phyloP scores from a whole-genome alignment of 805 yeast species.

The Maudiozyma serrabonitensis region DNA sequence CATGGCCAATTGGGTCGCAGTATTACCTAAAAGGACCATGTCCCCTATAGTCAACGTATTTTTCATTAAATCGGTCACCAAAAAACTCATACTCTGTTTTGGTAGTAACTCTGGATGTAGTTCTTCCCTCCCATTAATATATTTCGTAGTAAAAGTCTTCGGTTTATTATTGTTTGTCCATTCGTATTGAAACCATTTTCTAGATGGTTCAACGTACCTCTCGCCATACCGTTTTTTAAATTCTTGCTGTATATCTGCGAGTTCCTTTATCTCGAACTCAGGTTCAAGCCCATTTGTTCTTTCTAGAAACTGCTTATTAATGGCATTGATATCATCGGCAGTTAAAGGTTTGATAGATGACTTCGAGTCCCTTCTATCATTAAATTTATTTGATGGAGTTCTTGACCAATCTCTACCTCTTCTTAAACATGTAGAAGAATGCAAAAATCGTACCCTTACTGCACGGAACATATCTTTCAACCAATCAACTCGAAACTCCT shows the following conservation, averaged over 20 bases:
- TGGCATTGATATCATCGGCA: conserved; percentile 8
- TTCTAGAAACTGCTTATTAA: conserved; percentile 13
- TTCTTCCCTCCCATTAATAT: background rate
- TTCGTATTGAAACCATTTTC: conserved; percentile 13
- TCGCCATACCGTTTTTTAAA: conserved; percentile 12
- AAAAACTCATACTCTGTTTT: background rate
- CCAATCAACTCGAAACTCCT: no score
- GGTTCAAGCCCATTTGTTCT: conserved; percentile 24
- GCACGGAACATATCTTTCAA: background rate
- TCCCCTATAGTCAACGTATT: conserved; percentile 44
- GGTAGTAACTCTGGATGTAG: background rate
- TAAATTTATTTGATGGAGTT: background rate
- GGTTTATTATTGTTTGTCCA: conserved; percentile 1
- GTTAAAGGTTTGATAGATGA: background rate
- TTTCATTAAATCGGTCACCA: background rate
- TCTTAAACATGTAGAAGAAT: background rate
- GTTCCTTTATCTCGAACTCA: conserved; percentile 18
- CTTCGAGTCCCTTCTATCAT: background rate
- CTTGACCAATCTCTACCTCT: background rate
- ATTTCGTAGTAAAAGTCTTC: background rate
- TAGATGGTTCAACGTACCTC: conserved; percentile 19
- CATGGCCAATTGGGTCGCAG: conserved; percentile 41
- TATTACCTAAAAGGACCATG: conserved; percentile 42
- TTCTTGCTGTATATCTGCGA: conserved; percentile 13
- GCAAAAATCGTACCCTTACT: background rate